Percentiles rank a stretch among this genome's conserved stretches.
phyloP scores from a whole-genome alignment of 2,329 filamentous ascomycete species.

The Exophiala bonariae region DNA sequence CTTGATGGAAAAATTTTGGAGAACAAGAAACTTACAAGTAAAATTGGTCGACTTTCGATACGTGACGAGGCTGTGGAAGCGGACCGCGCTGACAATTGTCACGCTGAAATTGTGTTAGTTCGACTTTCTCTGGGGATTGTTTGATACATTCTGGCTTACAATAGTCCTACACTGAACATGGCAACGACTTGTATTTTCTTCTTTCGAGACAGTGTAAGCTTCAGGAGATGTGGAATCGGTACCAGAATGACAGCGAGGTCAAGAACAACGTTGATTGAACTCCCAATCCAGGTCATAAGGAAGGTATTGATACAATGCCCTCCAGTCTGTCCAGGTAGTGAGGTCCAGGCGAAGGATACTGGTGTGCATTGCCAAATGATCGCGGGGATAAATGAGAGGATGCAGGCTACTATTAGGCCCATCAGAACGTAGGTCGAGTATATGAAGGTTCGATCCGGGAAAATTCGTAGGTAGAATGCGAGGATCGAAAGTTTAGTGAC shows the following conservation, averaged over 20 bases:
- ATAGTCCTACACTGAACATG: constrained; percentile 40
- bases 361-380: constrained; percentile 40
- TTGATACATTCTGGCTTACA: constrained; percentile 35
- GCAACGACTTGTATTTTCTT: constrained; percentile 35
- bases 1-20: too few species aligned
- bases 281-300: constrained; percentile 37
- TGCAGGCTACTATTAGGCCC: constrained; percentile 33
- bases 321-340: constrained; percentile 36
- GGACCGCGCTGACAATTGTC: background rate
- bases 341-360: constrained; percentile 40
- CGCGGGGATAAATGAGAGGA: constrained; percentile 33
- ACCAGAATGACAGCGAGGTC: constrained; percentile 33
- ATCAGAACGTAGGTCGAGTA: constrained; percentile 33
- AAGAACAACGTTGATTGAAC: constrained; percentile 35
- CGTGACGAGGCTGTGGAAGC: background rate
- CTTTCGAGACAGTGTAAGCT: constrained; percentile 30
- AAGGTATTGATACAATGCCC: constrained; percentile 39
- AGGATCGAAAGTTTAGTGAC: constrained; percentile 37
- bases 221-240: constrained; percentile 31
- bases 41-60: background rate
- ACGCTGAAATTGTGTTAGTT: background rate
- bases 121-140: too few species aligned
- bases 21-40: background rate
- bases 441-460: constrained; percentile 41
- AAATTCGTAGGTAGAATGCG: constrained; percentile 44